Conservation (phyloP, 78 protist species). For the Salpingoeca rosetta region DNA sequence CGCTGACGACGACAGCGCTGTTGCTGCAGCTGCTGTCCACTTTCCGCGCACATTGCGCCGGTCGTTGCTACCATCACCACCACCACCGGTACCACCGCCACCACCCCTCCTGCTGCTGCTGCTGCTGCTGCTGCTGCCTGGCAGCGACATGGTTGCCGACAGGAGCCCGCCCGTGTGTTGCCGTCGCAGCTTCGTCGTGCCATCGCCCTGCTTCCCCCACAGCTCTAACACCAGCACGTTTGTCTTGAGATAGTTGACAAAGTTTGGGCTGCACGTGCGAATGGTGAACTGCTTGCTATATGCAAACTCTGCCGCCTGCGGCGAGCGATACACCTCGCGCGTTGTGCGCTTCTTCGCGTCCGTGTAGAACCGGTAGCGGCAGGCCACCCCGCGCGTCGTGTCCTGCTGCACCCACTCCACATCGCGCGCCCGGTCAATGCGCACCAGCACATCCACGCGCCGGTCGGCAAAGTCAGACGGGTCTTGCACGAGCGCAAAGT, state of each 20-base stretch:
- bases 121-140: background rate
- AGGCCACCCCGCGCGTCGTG: background rate
- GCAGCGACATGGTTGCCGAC: background rate
- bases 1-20: too few relatives aligned
- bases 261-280: background rate
- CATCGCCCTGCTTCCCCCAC: background rate
- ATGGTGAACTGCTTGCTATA: constrained; percentile 11
- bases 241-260: background rate
- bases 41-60: too few relatives aligned
- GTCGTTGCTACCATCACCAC: too few relatives aligned
- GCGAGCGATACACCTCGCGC: background rate
- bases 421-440: background rate
- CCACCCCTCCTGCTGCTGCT: too few relatives aligned
- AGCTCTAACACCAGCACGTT: background rate
- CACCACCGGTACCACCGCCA: too few relatives aligned
- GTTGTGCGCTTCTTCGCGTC: background rate
- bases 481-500: background rate
- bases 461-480: constrained; percentile 8
- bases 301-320: constrained; percentile 13
- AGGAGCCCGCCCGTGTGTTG: background rate
- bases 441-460: constrained; percentile 13
- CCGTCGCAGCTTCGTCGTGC: background rate
- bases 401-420: background rate
- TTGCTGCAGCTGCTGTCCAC: too few relatives aligned
- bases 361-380: background rate